Evolutionary conservation across 352 stramenopile genomes (phyloP).

Genomic region (Pythium volutum): DNA sequence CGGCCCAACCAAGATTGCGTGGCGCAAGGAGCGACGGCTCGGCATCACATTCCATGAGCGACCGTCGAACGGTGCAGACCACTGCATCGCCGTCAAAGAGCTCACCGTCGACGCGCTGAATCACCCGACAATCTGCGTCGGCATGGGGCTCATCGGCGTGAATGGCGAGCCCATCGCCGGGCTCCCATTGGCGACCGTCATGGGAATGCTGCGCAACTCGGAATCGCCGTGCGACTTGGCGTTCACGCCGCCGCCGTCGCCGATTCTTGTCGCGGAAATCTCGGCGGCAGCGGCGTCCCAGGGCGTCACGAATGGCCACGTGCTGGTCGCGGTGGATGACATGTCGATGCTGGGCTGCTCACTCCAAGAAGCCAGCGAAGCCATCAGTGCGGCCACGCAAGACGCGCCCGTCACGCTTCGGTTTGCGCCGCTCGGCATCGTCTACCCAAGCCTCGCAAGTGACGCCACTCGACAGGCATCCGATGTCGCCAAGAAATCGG

Average conservation of each 20-base stretch:
- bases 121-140: constrained; percentile 28
- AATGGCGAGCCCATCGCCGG: constrained; percentile 32
- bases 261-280: constrained; percentile 41
- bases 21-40: constrained; percentile 42
- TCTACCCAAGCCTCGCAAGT: constrained; percentile 4
- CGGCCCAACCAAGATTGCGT: constrained; percentile 34
- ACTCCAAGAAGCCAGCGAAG: constrained; percentile 31
- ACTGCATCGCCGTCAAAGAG: constrained; percentile 44
- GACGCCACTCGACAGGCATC: not conserved
- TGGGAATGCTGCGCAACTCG: constrained; percentile 33
- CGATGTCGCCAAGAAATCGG: constrained; percentile 14
- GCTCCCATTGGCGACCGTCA: constrained; percentile 37
- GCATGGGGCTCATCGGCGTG: constrained; percentile 45
- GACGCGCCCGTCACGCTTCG: constrained; percentile 25
- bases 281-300: constrained; percentile 19
- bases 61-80: constrained; percentile 14
- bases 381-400: constrained; percentile 27
- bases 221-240: constrained; percentile 42
- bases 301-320: constrained; percentile 36
- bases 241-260: constrained; percentile 45
- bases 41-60: constrained; percentile 49
- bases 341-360: constrained; percentile 34
- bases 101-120: constrained; percentile 18
- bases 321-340: constrained; percentile 36
- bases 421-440: constrained; percentile 25